A percentile compares a stretch with the other conserved stretches of the same genome.
Evolutionary conservation across 352 stramenopile species (phyloP).

Genomic region (Phytophthora sp.): DNA sequence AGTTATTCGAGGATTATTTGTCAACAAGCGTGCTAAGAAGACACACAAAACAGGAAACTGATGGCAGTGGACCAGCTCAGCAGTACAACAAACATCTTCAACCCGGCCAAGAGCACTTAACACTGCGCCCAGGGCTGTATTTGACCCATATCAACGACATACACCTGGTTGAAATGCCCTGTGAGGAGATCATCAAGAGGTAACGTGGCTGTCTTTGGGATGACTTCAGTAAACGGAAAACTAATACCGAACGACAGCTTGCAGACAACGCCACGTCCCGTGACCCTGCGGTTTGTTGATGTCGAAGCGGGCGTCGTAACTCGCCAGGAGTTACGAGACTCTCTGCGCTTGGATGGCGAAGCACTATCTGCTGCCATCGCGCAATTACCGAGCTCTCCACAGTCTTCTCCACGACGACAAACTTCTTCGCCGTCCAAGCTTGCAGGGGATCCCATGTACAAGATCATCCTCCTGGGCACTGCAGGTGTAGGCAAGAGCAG

Average conservation of each 20-base stretch:
- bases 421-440: slow-evolving; percentile 19
- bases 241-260: no score
- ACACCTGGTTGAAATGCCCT: slow-evolving; percentile 67
- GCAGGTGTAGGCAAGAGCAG: slow-evolving; percentile 84
- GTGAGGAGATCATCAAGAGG: slow-evolving; percentile 72
- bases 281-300: slow-evolving; percentile 75
- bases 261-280: slow-evolving; percentile 58
- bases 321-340: slow-evolving; percentile 71
- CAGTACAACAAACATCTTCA: slow-evolving; percentile 74
- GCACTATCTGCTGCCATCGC: slow-evolving; percentile 30
- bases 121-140: slow-evolving; percentile 73
- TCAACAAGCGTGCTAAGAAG: not conserved
- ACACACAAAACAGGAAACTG: slow-evolving; percentile 38
- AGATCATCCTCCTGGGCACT: slow-evolving; percentile 82
- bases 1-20: not conserved
- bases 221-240: no score
- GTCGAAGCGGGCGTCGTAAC: slow-evolving; percentile 82
- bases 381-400: slow-evolving; percentile 13
- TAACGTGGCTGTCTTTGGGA: slow-evolving; percentile 25
- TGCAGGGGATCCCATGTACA: slow-evolving; percentile 48
- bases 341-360: slow-evolving; percentile 55
- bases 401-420: slow-evolving; percentile 24
- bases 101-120: slow-evolving; percentile 62
- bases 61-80: slow-evolving; percentile 63
- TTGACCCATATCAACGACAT: slow-evolving; percentile 82